A percentile compares a stretch with the other conserved stretches of the same genome.
phyloP scores from a whole-genome alignment of 768 basidiomycete genomes.

The Galerina marginata region DNA sequence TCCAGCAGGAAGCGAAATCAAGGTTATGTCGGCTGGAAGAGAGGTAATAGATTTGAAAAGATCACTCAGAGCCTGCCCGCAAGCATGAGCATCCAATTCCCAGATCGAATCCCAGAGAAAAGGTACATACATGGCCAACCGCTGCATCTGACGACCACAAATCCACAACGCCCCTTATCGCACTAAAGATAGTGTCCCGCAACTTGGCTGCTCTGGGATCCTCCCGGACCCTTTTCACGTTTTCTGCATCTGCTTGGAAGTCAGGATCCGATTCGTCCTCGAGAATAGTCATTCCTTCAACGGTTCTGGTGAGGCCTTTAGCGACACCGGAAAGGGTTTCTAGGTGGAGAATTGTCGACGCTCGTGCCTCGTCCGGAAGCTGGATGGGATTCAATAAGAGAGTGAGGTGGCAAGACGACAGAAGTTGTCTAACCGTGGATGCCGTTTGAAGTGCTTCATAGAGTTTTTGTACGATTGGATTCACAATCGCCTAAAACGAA shows the following conservation, averaged over 20 bases:
- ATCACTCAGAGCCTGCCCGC: slow-evolving; percentile 72
- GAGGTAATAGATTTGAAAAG: slow-evolving; percentile 87
- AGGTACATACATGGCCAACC: slow-evolving; percentile 69
- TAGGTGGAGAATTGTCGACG: slow-evolving; percentile 70
- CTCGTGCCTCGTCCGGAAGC: slow-evolving; percentile 77
- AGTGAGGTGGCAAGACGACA: not conserved
- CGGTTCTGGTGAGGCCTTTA: slow-evolving; percentile 81
- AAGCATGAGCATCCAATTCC: not conserved
- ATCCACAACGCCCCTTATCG: slow-evolving; percentile 64
- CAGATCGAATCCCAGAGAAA: not conserved
- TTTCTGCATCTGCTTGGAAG: slow-evolving; percentile 53
- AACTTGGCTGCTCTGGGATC: slow-evolving; percentile 68
- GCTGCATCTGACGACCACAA: slow-evolving; percentile 83
- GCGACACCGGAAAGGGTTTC: slow-evolving; percentile 86
- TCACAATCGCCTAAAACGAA: slow-evolving; percentile 64
- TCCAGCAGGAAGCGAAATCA: slow-evolving; percentile 81
- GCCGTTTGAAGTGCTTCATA: slow-evolving; percentile 63
- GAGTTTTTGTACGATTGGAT: slow-evolving; percentile 75
- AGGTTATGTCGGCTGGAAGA: slow-evolving; percentile 74
- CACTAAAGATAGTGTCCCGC: slow-evolving; percentile 68
- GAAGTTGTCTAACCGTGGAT: slow-evolving; percentile 46
- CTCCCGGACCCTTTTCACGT: slow-evolving; percentile 62
- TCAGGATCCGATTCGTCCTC: slow-evolving; percentile 63
- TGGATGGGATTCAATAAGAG: slow-evolving; percentile 29
- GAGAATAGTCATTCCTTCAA: slow-evolving; percentile 66